Percentiles rank a stretch among this genome's conserved stretches.
phyloP scores from a whole-genome alignment of 2,329 filamentous ascomycete species.

The Cytospora leucostoma region DNA sequence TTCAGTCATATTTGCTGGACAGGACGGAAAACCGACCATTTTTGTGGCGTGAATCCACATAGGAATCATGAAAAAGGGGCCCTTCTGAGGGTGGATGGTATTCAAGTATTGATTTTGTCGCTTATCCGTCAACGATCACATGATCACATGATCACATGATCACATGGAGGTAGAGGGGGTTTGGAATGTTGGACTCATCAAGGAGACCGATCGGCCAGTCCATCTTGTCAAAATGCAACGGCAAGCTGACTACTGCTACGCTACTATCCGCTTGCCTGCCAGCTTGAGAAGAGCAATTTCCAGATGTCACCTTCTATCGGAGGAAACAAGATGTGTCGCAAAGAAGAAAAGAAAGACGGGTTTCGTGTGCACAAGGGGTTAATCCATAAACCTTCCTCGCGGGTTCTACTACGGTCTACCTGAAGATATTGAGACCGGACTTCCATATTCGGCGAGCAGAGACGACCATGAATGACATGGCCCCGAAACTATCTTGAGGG shows the following conservation, averaged over 20 bases:
- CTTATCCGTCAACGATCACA: constrained; percentile 1
- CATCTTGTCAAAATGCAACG: not conserved
- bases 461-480: not conserved
- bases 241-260: not conserved
- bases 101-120: constrained; percentile 3
- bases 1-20: constrained; percentile 5
- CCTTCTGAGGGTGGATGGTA: not conserved
- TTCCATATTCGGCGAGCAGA: not conserved
- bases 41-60: constrained; percentile 4
- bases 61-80: constrained; percentile 2
- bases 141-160: constrained; percentile 2
- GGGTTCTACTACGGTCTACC: constrained; percentile 17
- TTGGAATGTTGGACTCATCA: not conserved
- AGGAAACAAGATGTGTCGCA: not conserved
- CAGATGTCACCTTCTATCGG: constrained; percentile 7
- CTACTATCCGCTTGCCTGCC: not conserved
- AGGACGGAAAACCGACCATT: constrained; percentile 20
- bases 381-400: constrained; percentile 15
- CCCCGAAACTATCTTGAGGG: constrained; percentile 1
- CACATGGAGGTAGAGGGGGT: not conserved
- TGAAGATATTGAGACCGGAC: constrained; percentile 2
- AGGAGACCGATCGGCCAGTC: not conserved
- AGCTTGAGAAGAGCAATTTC: not conserved
- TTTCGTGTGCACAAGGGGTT: constrained; percentile 8
- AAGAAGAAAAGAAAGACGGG: constrained; percentile 7